These are phyloP conservation scores for Colletotrichum caudatum DNA, from an alignment of 2,329 filamentous ascomycete genomes.

Conservation along the genomic window DNA sequence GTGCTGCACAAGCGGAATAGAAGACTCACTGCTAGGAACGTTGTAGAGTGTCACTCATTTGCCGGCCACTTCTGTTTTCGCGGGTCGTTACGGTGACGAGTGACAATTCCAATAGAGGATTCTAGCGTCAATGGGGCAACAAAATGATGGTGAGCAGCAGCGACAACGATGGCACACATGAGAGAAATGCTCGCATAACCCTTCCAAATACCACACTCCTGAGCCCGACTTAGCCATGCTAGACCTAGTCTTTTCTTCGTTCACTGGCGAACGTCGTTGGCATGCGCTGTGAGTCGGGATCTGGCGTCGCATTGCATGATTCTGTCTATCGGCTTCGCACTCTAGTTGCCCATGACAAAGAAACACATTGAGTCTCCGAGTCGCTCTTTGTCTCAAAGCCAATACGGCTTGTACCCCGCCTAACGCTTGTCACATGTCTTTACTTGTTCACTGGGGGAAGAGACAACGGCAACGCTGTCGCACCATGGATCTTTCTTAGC, in stretches of 20 bases:
- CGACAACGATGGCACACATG: background rate
- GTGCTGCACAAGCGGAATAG: slow-evolving; percentile 14
- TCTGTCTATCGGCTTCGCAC: background rate
- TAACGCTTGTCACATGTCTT: slow-evolving; percentile 30
- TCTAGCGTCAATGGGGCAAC: slow-evolving; percentile 37
- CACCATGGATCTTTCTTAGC: slow-evolving; percentile 12
- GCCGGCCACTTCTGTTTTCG: background rate
- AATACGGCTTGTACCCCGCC: background rate
- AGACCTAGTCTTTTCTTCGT: slow-evolving; percentile 2
- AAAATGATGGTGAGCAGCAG: slow-evolving; percentile 28
- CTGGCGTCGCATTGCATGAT: slow-evolving; percentile 3
- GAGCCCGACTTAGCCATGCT: background rate
- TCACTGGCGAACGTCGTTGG: slow-evolving; percentile 21
- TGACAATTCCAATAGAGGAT: slow-evolving; percentile 28
- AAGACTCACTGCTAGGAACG: slow-evolving; percentile 30
- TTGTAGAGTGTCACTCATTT: slow-evolving; percentile 13
- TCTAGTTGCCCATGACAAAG: slow-evolving; percentile 32
- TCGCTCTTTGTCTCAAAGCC: slow-evolving; percentile 35
- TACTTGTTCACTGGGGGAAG: slow-evolving; percentile 1
- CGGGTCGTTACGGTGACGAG: slow-evolving; percentile 29
- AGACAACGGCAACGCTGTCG: slow-evolving; percentile 17
- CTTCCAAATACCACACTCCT: slow-evolving; percentile 15
- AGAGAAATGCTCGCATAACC: slow-evolving; percentile 37
- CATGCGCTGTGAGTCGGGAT: slow-evolving; percentile 17
- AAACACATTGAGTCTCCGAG: slow-evolving; percentile 11